Conservation (phyloP, 208 protist genomes). For the Crithidia thermophila region DNA sequence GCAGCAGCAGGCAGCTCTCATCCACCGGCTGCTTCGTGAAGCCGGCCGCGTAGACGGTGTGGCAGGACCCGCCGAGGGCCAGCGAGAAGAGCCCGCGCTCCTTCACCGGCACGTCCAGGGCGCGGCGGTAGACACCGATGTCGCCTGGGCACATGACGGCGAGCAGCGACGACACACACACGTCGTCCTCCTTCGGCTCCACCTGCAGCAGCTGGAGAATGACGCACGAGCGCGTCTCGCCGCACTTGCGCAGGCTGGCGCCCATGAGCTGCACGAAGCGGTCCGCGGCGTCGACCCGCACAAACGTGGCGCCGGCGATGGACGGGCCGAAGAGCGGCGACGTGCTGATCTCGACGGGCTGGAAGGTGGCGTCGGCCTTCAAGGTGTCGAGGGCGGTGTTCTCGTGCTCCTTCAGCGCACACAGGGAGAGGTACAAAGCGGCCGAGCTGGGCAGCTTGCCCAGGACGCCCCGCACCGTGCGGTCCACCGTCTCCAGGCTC, state of each 20-base stretch:
- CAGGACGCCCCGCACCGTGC: conserved; percentile 45
- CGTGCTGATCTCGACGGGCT: conserved; percentile 23
- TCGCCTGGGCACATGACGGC: conserved; percentile 38
- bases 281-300: conserved; percentile 24
- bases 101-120: conserved; percentile 17
- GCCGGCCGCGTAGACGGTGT: conserved; percentile 36
- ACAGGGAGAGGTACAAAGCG: conserved; percentile 48
- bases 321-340: conserved; percentile 42
- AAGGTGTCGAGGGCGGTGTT: conserved; percentile 38
- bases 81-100: conserved; percentile 35
- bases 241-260: conserved; percentile 35
- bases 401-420: conserved; percentile 33
- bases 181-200: conserved; percentile 31
- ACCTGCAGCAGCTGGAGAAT: conserved; percentile 48
- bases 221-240: conserved; percentile 42
- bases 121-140: conserved; percentile 33
- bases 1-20: conserved; percentile 35
- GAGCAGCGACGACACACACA: conserved; percentile 38
- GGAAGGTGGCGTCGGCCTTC: conserved; percentile 22
- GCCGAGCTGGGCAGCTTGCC: conserved; percentile 25
- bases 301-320: conserved; percentile 30
- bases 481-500: conserved; percentile 53
- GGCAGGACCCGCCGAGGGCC: conserved; percentile 40
- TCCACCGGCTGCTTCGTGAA: conserved; percentile 36
- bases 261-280: conserved; percentile 38